Evolutionary conservation across 306 rosid species (phyloP).

Genomic region (Senna tora): DNA sequence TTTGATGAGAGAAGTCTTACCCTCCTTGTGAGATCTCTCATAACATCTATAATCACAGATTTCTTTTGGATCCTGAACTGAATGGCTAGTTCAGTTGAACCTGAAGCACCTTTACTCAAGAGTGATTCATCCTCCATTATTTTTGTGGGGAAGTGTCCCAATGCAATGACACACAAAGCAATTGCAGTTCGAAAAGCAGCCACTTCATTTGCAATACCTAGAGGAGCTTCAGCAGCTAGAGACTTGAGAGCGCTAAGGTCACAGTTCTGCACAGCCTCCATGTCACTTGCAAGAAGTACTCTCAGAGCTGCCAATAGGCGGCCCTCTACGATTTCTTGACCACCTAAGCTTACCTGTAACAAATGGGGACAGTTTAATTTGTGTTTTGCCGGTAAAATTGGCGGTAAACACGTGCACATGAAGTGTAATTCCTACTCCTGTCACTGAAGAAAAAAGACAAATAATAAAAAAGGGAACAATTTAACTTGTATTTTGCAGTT

Average conservation of each 20-base stretch:
- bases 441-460: no score
- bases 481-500: background rate
- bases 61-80: conserved; percentile 89
- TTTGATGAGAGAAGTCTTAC: conserved; percentile 71
- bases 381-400: background rate
- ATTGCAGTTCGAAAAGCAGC: conserved; percentile 74
- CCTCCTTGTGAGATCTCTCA: conserved; percentile 78
- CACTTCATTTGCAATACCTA: conserved; percentile 73
- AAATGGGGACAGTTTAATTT: background rate
- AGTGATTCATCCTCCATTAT: conserved; percentile 82
- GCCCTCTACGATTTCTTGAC: conserved; percentile 72
- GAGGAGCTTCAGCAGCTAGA: conserved; percentile 76
- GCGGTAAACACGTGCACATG: no score
- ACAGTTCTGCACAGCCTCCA: conserved; percentile 55
- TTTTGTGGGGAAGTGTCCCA: conserved; percentile 89
- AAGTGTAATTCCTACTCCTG: no score
- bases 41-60: conserved; percentile 65
- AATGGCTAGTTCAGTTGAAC: conserved; percentile 70
- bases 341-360: conserved; percentile 78
- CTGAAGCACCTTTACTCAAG: conserved; percentile 59
- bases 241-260: conserved; percentile 70
- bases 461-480: background rate
- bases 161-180: conserved; percentile 82
- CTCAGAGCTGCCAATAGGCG: conserved; percentile 89
- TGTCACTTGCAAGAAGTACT: conserved; percentile 59